phyloP scores from a whole-genome alignment of 306 rosid genomes.

The Begonia masoniana region DNA sequence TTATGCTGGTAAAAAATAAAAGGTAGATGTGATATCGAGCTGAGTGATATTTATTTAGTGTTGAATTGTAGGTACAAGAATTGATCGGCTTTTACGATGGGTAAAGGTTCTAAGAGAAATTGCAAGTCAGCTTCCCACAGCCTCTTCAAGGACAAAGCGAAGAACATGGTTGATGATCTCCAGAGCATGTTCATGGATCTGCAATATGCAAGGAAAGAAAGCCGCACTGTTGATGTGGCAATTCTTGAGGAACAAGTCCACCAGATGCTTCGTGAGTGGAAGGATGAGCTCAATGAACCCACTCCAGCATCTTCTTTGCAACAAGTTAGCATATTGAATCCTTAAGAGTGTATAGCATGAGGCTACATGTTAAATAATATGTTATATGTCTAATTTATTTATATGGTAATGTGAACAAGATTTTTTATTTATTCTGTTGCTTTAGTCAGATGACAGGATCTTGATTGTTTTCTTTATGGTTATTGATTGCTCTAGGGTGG shows the following conservation, averaged over 20 bases:
- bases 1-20: too few species aligned
- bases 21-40: too few species aligned
- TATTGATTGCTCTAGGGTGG: slow-evolving; percentile 47
- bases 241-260: slow-evolving; percentile 95
- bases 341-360: slow-evolving; percentile 6
- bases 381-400: slow-evolving; percentile 2
- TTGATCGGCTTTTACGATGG: slow-evolving; percentile 35
- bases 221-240: slow-evolving; percentile 62
- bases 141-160: slow-evolving; percentile 93
- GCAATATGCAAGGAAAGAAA: slow-evolving; percentile 96
- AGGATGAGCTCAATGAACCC: slow-evolving; percentile 89
- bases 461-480: slow-evolving; percentile 34
- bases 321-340: slow-evolving; percentile 49
- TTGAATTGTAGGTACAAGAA: slow-evolving; percentile 24
- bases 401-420: slow-evolving; percentile 10
- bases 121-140: slow-evolving; percentile 91
- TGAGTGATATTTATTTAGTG: slow-evolving; percentile 4
- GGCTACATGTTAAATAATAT: not conserved
- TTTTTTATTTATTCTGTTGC: slow-evolving; percentile 11
- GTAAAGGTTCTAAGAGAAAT: slow-evolving; percentile 74
- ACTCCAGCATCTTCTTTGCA: slow-evolving; percentile 94
- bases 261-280: slow-evolving; percentile 99
- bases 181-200: slow-evolving; percentile 75
- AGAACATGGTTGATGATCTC: slow-evolving; percentile 91
- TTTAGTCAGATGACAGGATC: slow-evolving; percentile 22